A percentile compares a stretch with the other conserved stretches of the same genome.
Evolutionary conservation across 345 rosid genomes (phyloP).

Genomic region (Angophora floribunda): DNA sequence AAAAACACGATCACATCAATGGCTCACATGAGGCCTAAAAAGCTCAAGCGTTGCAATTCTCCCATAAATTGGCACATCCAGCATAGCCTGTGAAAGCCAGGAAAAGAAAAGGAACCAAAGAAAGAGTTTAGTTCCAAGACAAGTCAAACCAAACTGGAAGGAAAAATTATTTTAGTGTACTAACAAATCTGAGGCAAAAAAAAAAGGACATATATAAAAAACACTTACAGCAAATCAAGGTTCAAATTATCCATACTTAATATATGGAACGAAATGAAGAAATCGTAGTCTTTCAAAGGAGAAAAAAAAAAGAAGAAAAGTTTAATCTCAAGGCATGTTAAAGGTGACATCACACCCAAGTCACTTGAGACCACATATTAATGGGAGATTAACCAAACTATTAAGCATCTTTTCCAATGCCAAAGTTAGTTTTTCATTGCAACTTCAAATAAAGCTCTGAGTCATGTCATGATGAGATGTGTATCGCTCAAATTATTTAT

Average conservation of each 20-base stretch:
- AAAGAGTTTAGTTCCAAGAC: not conserved
- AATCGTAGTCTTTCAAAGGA: not conserved
- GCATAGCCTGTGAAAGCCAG: conserved; percentile 43
- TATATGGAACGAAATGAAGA: not conserved
- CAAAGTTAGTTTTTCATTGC: not conserved
- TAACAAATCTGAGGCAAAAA: not conserved
- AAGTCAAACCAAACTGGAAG: not conserved
- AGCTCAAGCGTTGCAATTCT: conserved; percentile 90
- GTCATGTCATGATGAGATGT: not conserved
- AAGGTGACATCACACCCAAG: not conserved
- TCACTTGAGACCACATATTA: not conserved
- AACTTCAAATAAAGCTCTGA: not conserved
- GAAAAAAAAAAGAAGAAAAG: not conserved
- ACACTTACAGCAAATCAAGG: not conserved
- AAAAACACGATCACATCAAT: not conserved
- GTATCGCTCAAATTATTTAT: not conserved
- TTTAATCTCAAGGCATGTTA: not conserved
- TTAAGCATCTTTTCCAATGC: not conserved
- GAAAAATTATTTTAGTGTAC: not conserved
- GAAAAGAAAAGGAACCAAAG: not conserved
- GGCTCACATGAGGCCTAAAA: conserved; percentile 90
- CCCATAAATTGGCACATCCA: conserved; percentile 91
- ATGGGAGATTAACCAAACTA: not conserved
- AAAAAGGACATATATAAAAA: not conserved
- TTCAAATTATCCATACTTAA: not conserved